Evolutionary conservation across 352 stramenopile genomes (phyloP).

Genomic region (Phytopythium boreale): DNA sequence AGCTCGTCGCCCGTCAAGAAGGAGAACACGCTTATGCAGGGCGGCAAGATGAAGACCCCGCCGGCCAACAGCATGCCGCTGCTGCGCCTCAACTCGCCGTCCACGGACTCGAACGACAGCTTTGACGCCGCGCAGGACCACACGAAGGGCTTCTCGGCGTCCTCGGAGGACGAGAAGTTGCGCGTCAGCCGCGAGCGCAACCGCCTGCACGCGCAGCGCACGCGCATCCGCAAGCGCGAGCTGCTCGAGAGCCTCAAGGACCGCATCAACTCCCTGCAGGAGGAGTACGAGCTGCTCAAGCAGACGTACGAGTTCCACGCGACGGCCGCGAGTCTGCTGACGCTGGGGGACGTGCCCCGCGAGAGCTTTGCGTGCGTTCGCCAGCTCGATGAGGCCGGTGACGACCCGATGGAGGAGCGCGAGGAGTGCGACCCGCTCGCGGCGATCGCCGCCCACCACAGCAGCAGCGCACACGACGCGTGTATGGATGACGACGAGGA

Average conservation of each 20-base stretch:
- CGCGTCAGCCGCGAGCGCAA: conserved; percentile 75
- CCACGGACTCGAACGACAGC: conserved; percentile 15
- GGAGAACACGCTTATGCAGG: conserved; percentile 18
- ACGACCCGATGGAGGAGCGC: conserved; percentile 35
- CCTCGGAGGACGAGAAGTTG: conserved; percentile 57
- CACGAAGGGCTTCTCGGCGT: not conserved
- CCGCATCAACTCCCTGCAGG: conserved; percentile 55
- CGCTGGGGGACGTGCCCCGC: conserved; percentile 36
- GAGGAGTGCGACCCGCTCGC: conserved; percentile 18
- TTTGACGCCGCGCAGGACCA: not conserved
- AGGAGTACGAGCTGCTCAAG: conserved; percentile 60
- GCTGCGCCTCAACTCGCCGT: conserved; percentile 44
- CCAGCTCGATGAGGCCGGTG: conserved; percentile 48
- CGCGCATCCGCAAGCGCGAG: conserved; percentile 72
- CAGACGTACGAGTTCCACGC: conserved; percentile 77
- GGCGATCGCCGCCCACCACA: conserved; percentile 8
- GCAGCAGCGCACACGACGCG: conserved; percentile 31
- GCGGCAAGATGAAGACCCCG: conserved; percentile 8
- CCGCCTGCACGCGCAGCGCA: conserved; percentile 71
- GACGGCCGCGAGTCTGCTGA: conserved; percentile 60
- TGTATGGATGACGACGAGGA: conserved; percentile 31
- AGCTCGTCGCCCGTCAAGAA: conserved; percentile 70
- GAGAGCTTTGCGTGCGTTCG: conserved; percentile 35
- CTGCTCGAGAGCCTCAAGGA: conserved; percentile 73
- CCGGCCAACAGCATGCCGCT: conserved; percentile 23